Evolutionary conservation across 2,329 filamentous ascomycete genomes (phyloP).

Genomic region (Diaporthe ampelina): DNA sequence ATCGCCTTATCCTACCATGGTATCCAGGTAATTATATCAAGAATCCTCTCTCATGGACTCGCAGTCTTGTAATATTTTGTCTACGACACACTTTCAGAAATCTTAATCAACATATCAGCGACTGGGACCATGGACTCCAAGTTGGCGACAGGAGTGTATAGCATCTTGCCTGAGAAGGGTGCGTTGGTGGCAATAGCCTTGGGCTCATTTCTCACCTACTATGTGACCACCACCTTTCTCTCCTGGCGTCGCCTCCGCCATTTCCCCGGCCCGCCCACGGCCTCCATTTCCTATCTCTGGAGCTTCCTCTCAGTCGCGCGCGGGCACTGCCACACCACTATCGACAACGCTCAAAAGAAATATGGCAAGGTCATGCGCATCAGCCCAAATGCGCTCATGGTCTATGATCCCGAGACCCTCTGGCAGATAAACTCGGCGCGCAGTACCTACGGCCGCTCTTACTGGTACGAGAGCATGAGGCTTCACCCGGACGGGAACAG

Average conservation of each 20-base stretch:
- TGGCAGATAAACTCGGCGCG: conserved; percentile 49
- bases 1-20: not conserved
- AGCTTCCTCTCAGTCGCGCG: conserved; percentile 43
- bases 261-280: conserved; percentile 47
- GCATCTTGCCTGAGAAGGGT: not conserved
- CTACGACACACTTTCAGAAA: no score
- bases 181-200: not conserved
- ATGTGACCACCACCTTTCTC: not conserved
- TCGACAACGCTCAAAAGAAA: conserved; percentile 44
- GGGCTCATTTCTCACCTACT: not conserved
- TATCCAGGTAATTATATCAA: no score
- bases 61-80: not conserved
- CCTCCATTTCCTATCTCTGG: conserved; percentile 49
- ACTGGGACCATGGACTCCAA: not conserved
- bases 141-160: not conserved
- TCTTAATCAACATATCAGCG: no score
- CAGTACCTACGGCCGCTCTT: conserved; percentile 46
- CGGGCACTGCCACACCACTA: conserved; percentile 43
- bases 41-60: not conserved
- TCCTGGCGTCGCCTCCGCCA: conserved; percentile 47
- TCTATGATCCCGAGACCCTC: conserved; percentile 47
- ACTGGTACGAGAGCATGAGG: conserved; percentile 46
- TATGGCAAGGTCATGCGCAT: conserved; percentile 49
- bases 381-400: conserved; percentile 48
- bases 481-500: conserved; percentile 48